phyloP scores from a whole-genome alignment of 2,329 filamentous ascomycete species.

The Phialophora expanda region DNA sequence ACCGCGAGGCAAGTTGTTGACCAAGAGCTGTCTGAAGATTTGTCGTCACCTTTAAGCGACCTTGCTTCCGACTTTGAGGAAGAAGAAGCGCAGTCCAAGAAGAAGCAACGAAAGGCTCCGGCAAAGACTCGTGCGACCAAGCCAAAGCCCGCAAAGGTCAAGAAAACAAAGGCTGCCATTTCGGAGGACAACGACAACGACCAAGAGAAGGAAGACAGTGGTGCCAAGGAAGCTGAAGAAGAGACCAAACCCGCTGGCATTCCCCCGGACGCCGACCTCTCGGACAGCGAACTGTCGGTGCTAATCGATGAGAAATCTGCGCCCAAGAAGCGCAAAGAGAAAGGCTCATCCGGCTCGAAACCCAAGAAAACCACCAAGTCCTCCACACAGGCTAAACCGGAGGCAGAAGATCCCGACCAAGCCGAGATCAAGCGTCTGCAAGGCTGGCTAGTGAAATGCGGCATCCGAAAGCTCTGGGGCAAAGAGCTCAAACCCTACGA shows the following conservation, averaged over 20 bases:
- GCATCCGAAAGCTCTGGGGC: conserved; percentile 88
- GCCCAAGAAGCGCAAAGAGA: conserved; percentile 57
- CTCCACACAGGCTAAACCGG: conserved; percentile 49
- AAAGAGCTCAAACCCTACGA: conserved; percentile 79
- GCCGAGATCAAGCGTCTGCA: conserved; percentile 88
- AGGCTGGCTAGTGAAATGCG: conserved; percentile 84
- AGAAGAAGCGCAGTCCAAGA: conserved; percentile 13
- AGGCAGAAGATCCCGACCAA: conserved; percentile 66
- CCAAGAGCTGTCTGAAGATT: conserved; percentile 31
- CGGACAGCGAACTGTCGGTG: conserved; percentile 71
- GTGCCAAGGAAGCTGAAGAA: conserved; percentile 18
- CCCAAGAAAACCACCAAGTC: conserved; percentile 39
- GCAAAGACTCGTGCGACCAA: conserved; percentile 24
- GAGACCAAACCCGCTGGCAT: conserved; percentile 8
- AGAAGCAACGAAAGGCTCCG: conserved; percentile 15
- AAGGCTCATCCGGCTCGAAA: conserved; percentile 44
- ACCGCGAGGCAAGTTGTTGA: conserved; percentile 18
- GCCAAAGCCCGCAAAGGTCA: conserved; percentile 35
- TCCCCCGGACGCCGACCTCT: conserved; percentile 48
- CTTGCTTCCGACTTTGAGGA: conserved; percentile 26
- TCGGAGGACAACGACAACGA: conserved; percentile 31
- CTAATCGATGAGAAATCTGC: conserved; percentile 77
- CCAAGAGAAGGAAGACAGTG: conserved; percentile 19
- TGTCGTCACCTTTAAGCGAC: conserved; percentile 30
- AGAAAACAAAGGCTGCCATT: conserved; percentile 28